Base-by-base conservation (phyloP, 2,329 filamentous ascomycete species). In the Pseudocercospora macadamiae region DNA sequence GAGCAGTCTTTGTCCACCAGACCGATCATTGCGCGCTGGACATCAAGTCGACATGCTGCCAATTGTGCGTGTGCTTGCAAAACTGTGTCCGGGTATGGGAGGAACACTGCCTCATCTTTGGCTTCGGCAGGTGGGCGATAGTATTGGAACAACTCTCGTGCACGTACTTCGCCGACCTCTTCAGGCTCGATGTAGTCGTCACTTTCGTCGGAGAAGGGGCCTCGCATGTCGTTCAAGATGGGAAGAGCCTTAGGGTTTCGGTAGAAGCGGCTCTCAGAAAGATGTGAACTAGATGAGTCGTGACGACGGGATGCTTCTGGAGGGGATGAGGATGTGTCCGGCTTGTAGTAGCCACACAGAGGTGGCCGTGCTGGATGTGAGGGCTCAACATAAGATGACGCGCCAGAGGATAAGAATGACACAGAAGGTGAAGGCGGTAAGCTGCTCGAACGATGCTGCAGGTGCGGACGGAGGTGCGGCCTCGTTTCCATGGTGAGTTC, bases 21-120 rank as follows among this genome's bases (percentile, higher is more conserved):
- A 54, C 80, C 80, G 10, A 84, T 76, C 74, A 84, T 79, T 16
- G 75, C 76, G 32, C 81, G 77, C 62, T 79, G 75, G 36, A 77
- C 76, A 28, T 78, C 74, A 36, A 82, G 73, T 0, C 80, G 73
- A 61, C 81, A 75, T 14, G 80, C 74, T 34, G 78, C 79, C 23
- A 84, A 72, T 66, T 84, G 82, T 14, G 80, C 73, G 61, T 78
- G 76, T 9, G 76, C 75, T 4, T 76, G 75, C 18, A 82, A 73
- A 23, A 76, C 78, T 1, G 79, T 79, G 53, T 68, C 64, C 1
- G 64, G 54, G 45, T 65, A 66, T 42, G 64, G 60, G 6, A 64
- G 56, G 39, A 60, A 63, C n/a, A 63, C 36, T 9, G 54, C 39
- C 21, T 63, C 60, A 21, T 60, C 47, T 21, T 57, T 53, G 3